phyloP scores from a whole-genome alignment of 176 grass and related monocot genomes.

The Olyra latifolia region DNA sequence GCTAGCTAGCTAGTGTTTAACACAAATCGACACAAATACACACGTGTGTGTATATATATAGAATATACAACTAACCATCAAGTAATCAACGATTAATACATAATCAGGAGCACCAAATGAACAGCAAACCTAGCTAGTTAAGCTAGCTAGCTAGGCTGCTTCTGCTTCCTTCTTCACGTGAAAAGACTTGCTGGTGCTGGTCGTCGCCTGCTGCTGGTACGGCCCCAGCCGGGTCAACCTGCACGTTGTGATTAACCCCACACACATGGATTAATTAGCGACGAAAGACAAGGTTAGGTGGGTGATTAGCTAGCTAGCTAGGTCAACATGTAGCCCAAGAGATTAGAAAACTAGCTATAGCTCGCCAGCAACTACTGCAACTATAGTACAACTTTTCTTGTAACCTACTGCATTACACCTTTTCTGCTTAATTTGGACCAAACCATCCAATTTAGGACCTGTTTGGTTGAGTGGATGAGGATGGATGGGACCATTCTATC shows the following conservation, averaged over 20 bases:
- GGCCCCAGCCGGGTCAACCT: conserved; percentile 52
- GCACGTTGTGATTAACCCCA: conserved; percentile 37
- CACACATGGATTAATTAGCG: neutral
- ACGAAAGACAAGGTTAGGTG: neutral
- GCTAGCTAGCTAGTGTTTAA: neutral
- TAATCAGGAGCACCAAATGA: conserved; percentile 24
- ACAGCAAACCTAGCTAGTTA: neutral
- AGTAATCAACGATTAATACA: neutral
- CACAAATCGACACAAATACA: too few species aligned
- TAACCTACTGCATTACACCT: neutral
- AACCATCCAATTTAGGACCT: neutral
- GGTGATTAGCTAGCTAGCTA: neutral
- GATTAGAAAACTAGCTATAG: neutral
- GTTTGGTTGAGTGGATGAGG: too few species aligned
- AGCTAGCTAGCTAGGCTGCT: neutral
- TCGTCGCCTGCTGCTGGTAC: conserved; percentile 29
- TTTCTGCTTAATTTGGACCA: neutral
- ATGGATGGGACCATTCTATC: too few species aligned
- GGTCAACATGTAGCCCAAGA: neutral
- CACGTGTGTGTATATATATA: too few species aligned
- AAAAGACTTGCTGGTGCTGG: neutral
- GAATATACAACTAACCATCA: neutral
- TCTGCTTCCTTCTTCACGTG: conserved; percentile 36
- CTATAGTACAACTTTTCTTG: neutral
- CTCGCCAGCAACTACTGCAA: neutral